These are phyloP conservation scores for Chloris gayana DNA, from an alignment of 176 grass and related monocot species.

Conservation along the genomic window DNA sequence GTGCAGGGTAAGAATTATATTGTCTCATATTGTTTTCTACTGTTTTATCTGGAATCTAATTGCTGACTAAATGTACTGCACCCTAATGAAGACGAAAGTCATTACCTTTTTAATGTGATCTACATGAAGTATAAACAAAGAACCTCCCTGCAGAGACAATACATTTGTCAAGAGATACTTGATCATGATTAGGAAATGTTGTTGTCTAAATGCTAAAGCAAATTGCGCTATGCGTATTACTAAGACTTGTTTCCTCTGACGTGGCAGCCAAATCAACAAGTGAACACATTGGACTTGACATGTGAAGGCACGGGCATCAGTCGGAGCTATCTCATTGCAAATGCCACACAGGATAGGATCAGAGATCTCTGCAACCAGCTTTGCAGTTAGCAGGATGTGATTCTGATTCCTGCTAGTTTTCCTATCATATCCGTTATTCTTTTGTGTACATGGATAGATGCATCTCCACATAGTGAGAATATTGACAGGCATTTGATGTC, in stretches of 20 bases:
- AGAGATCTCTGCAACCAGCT: conserved; percentile 63
- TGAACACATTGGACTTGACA: conserved; percentile 45
- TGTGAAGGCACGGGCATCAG: conserved; percentile 41
- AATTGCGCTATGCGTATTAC: background rate
- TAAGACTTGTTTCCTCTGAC: conserved; percentile 1
- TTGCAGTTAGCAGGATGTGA: conserved; percentile 46
- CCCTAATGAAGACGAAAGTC: no score
- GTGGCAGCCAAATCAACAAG: conserved; percentile 35
- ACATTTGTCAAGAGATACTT: background rate
- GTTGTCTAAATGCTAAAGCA: background rate
- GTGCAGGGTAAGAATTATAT: conserved; percentile 43
- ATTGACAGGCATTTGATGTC: background rate
- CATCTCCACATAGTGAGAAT: background rate
- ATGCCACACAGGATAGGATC: conserved; percentile 43
- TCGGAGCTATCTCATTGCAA: conserved; percentile 51
- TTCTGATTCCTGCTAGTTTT: conserved; percentile 18
- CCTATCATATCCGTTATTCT: background rate
- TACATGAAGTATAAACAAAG: no score
- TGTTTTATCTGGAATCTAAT: no score
- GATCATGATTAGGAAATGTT: background rate
- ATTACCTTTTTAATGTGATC: no score
- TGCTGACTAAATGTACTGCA: no score
- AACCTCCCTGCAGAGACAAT: background rate
- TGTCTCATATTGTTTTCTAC: background rate
- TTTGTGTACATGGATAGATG: background rate